Base-by-base conservation (phyloP, 305 asterid species). In the Striga hermonthica region DNA sequence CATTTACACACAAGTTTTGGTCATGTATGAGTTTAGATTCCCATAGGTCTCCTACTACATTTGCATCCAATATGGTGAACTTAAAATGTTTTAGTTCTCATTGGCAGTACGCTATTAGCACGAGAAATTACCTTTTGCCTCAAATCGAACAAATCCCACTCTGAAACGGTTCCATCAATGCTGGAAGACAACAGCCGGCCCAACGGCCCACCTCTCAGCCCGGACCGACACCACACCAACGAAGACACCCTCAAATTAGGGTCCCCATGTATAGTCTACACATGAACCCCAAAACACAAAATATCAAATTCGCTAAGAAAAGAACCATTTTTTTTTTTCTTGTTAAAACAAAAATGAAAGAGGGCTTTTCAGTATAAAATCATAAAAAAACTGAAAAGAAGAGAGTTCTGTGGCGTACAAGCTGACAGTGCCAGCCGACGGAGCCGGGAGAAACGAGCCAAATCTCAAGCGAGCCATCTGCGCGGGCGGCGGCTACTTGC, bases 381-480 rank as follows among this genome's bases (percentile, higher is more conserved):
- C 36, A 60, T 2, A 55, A 47, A 60, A 35, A n/a, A 11, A 47
- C 13, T 10, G 62, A 44, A 47, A 69, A 48, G 0, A 53, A 39
- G 59, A 62, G 62, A 38, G 65, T 43, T 41, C 55, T 47, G 71
- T 60, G 54, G 77, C 86, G 62, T 88, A 94, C 99, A 7, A 94
- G 91, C 84, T 84, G 97, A 82, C 95, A 85, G 91, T 94, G 98
- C 99, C 98, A 94, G 77, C 97, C 95, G 10, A 91, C 95, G 71
- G 99, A 86, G 70, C 98, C 99, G 58, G 97, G 99, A 39, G 96
- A 85, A 50, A 91, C 99, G n/a, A 94, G 97, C 99, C 99, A 91
- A 72, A 94, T 91, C 84, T 94, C 99, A 6, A 94, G 76, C 0
- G 95, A 80, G 66, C 93, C 86, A 64, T 91, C 97, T 59, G 83